Conservation (phyloP, 768 basidiomycete species). For the Russula vinacea region DNA sequence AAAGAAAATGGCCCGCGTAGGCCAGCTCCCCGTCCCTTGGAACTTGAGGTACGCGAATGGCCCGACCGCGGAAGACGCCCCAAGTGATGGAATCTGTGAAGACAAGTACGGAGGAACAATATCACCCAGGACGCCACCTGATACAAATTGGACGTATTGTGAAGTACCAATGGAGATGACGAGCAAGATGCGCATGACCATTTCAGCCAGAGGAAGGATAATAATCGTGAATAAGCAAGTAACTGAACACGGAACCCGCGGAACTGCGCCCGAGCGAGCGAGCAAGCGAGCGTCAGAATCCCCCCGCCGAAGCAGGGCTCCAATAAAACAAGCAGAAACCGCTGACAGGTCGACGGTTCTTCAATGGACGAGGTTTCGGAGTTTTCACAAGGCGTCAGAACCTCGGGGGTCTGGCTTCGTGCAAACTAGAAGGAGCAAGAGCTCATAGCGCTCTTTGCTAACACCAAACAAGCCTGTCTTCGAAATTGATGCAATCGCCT, state of each 20-base stretch:
- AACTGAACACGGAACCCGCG: not conserved
- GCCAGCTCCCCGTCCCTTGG: too few relatives aligned
- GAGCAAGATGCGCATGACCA: not conserved
- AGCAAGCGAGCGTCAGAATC: not conserved
- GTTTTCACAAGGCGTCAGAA: not conserved
- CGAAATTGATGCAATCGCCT: not conserved
- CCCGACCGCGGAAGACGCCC: not conserved
- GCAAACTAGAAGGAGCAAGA: not conserved
- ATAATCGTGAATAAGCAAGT: not conserved
- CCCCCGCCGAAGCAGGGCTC: not conserved
- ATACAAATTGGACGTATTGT: not conserved
- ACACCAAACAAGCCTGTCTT: not conserved
- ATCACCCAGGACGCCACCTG: not conserved
- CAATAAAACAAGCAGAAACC: not conserved
- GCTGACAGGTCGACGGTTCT: not conserved
- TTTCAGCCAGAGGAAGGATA: not conserved
- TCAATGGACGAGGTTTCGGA: not conserved
- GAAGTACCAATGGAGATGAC: not conserved
- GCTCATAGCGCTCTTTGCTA: not conserved
- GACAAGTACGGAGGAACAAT: not conserved
- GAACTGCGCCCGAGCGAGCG: not conserved
- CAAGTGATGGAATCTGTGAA: not conserved
- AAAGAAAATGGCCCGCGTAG: not conserved
- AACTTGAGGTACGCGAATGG: not conserved
- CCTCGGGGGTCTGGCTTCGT: too few relatives aligned